Conservation (phyloP, 140 eudicot genomes). For the Cichorium intybus region DNA sequence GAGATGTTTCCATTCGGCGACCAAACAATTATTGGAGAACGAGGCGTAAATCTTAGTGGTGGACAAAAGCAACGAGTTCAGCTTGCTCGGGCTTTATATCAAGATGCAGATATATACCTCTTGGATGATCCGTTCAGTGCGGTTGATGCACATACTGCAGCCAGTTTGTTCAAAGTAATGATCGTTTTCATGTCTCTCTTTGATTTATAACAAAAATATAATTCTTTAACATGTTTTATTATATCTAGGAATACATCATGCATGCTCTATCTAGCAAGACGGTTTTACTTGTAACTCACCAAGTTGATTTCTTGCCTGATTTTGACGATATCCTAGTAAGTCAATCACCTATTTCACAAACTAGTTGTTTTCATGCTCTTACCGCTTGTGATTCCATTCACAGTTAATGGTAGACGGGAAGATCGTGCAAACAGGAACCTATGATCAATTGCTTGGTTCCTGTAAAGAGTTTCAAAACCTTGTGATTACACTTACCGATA, state of each 20-base stretch:
- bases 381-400: background rate
- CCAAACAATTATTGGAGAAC: constrained; percentile 61
- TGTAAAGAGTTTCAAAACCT: constrained; percentile 52
- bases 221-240: background rate
- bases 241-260: constrained; percentile 57
- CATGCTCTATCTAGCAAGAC: constrained; percentile 58
- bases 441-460: constrained; percentile 40
- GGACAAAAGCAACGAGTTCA: constrained; percentile 82
- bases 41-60: constrained; percentile 80
- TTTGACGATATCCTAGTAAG: constrained; percentile 53
- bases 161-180: constrained; percentile 59
- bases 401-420: constrained; percentile 65
- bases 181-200: background rate
- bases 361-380: background rate
- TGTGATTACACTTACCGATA: constrained; percentile 39
- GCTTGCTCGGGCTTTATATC: constrained; percentile 79
- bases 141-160: constrained; percentile 82
- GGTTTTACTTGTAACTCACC: constrained; percentile 75
- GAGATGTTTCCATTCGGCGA: constrained; percentile 66
- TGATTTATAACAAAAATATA: background rate
- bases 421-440: constrained; percentile 45
- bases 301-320: constrained; percentile 74
- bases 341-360: background rate
- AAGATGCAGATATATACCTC: constrained; percentile 66
- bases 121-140: constrained; percentile 85